phyloP scores from a whole-genome alignment of 192 early-diverging fungal species.

The Coemansia furcata region DNA sequence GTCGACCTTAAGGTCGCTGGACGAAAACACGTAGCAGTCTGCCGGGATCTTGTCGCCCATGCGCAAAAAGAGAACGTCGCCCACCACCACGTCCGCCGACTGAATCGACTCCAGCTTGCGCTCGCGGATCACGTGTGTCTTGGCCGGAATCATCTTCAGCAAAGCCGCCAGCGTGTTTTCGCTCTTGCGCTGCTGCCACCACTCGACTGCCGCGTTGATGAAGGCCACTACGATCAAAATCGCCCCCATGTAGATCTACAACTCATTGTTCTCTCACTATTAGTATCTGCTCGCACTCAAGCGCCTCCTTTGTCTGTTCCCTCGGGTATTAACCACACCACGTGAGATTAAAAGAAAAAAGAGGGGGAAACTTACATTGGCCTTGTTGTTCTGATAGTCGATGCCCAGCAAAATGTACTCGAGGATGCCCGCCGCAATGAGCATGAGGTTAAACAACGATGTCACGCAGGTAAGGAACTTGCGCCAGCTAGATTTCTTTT shows the following conservation, averaged over 20 bases:
- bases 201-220: slow-evolving; percentile 89
- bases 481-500: slow-evolving; percentile 70
- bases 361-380: slow-evolving; percentile 55
- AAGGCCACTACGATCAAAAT: slow-evolving; percentile 88
- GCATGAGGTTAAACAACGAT: slow-evolving; percentile 85
- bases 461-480: slow-evolving; percentile 74
- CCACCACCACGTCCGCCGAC: slow-evolving; percentile 74
- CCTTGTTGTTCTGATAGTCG: slow-evolving; percentile 70
- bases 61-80: slow-evolving; percentile 85
- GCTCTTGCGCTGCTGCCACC: slow-evolving; percentile 88
- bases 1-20: slow-evolving; percentile 92
- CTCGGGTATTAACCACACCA: background rate
- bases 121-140: slow-evolving; percentile 79
- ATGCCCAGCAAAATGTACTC: slow-evolving; percentile 79
- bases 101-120: slow-evolving; percentile 64
- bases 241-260: slow-evolving; percentile 81
- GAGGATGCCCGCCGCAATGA: slow-evolving; percentile 78
- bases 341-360: background rate
- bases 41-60: slow-evolving; percentile 96
- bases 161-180: slow-evolving; percentile 87
- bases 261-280: background rate
- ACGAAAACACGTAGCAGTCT: slow-evolving; percentile 76
- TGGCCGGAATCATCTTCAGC: slow-evolving; percentile 85
- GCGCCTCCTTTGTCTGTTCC: background rate
- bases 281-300: background rate